phyloP scores from a whole-genome alignment of 192 early-diverging fungal genomes.

The Pilobolus umbonatus region DNA sequence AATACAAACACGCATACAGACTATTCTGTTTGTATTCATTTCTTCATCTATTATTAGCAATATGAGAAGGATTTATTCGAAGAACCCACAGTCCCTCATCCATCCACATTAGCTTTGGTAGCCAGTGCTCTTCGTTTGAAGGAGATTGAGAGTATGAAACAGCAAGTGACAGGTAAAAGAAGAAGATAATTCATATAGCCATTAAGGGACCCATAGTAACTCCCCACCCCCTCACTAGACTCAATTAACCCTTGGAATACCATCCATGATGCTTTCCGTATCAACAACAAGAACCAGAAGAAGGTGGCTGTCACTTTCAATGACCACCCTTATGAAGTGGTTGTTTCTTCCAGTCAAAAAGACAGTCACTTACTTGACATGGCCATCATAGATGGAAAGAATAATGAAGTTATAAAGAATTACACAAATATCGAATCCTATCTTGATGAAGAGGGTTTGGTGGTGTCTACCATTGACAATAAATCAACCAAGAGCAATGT shows the following conservation, averaged over 20 bases:
- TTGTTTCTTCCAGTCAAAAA: constrained; percentile 18
- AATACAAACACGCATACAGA: too few species aligned
- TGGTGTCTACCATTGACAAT: constrained; percentile 62
- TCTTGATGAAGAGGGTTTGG: constrained; percentile 41
- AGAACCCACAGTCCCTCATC: constrained; percentile 17
- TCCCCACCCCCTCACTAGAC: constrained; percentile 2
- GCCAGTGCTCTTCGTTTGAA: constrained; percentile 47
- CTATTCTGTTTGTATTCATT: constrained; percentile 3
- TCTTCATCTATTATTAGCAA: constrained; percentile 42
- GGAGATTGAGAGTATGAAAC: constrained; percentile 9
- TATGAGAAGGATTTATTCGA: constrained; percentile 62
- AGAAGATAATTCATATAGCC: neutral
- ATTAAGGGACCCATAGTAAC: neutral
- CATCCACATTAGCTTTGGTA: constrained; percentile 60
- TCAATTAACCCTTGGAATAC: constrained; percentile 23
- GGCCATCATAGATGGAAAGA: constrained; percentile 23
- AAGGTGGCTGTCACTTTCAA: constrained; percentile 33
- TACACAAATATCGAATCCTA: constrained; percentile 37
- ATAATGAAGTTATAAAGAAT: constrained; percentile 23
- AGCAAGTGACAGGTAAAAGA: constrained; percentile 15
- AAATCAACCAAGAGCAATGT: constrained; percentile 55
- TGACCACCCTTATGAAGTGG: constrained; percentile 33
- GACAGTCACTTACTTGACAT: constrained; percentile 27
- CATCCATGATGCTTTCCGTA: constrained; percentile 40
- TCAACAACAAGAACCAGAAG: constrained; percentile 24